Conservation (phyloP, 1,139 yeast genomes). For the Yamadazyma songkhlaensis region DNA sequence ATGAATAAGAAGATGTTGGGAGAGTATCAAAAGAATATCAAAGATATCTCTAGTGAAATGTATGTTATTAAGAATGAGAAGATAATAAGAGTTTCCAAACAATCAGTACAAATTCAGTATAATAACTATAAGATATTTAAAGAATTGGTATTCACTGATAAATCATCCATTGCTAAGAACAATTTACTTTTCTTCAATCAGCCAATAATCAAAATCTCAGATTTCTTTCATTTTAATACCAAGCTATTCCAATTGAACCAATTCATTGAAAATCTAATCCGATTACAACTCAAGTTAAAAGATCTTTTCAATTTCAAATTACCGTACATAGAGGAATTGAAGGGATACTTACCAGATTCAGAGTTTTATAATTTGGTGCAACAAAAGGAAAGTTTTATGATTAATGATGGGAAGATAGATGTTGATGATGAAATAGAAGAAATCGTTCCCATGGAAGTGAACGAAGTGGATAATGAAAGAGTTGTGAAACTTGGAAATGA, state of each 20-base stretch:
- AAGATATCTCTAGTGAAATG: not conserved
- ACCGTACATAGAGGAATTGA: conserved; percentile 35
- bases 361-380: conserved; percentile 36
- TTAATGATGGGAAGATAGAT: conserved; percentile 18
- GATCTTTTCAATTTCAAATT: conserved; percentile 25
- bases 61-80: conserved; percentile 16
- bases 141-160: conserved; percentile 20
- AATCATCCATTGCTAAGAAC: conserved; percentile 9
- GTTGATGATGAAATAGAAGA: conserved; percentile 9
- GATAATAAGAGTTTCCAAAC: conserved; percentile 27
- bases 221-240: conserved; percentile 27
- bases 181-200: conserved; percentile 20
- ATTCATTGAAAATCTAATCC: conserved; percentile 39
- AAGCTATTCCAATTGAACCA: conserved; percentile 32
- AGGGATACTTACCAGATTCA: conserved; percentile 29
- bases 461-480: conserved; percentile 20
- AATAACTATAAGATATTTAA: conserved; percentile 24
- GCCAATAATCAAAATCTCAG: conserved; percentile 27
- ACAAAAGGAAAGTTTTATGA: conserved; percentile 31
- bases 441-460: conserved; percentile 4
- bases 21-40: conserved; percentile 3
- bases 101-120: conserved; percentile 24
- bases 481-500: conserved; percentile 36
- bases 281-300: conserved; percentile 28
- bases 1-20: conserved; percentile 2